Conservation (phyloP, 2,329 filamentous ascomycete genomes). For the Fusarium solani-melongenae region DNA sequence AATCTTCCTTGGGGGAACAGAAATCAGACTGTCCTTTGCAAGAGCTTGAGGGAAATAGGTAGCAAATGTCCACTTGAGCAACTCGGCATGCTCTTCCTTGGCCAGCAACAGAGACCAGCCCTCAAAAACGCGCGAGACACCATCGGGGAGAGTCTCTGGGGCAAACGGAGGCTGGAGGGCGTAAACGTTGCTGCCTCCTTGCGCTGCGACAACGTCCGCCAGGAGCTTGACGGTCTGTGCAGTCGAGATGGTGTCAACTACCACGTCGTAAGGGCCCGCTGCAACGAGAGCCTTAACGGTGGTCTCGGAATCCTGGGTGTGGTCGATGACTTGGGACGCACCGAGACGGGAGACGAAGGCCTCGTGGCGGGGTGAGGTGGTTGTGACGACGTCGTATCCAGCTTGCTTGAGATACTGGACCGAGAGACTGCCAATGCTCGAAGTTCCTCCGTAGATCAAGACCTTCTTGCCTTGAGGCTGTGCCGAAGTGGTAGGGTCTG, state of each 20-base stretch:
- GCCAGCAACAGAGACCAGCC: constrained; percentile 32
- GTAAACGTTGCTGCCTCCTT: constrained; percentile 24
- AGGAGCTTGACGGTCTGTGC: constrained; percentile 26
- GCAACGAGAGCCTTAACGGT: constrained; percentile 5
- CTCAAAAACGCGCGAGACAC: constrained; percentile 29
- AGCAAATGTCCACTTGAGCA: constrained; percentile 27
- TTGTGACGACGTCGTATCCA: constrained; percentile 32
- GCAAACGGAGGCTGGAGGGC: constrained; percentile 28
- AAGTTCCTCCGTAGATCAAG: constrained; percentile 31
- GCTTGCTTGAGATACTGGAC: constrained; percentile 31
- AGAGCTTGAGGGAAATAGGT: constrained; percentile 29
- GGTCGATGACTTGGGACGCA: constrained; percentile 14
- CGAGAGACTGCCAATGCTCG: constrained; percentile 29
- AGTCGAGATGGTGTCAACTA: constrained; percentile 29
- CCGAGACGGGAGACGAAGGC: constrained; percentile 26
- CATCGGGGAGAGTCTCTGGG: constrained; percentile 20
- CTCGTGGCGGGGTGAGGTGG: constrained; percentile 29
- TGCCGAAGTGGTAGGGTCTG: neutral
- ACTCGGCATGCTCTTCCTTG: constrained; percentile 20
- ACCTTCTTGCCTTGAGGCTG: constrained; percentile 21
- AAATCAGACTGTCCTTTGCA: constrained; percentile 6
- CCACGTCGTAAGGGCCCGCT: constrained; percentile 23
- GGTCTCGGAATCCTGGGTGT: constrained; percentile 3
- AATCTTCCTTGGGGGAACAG: constrained; percentile 23
- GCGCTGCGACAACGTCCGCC: constrained; percentile 20